A percentile compares a stretch with the other conserved stretches of the same genome.
Evolutionary conservation across 768 basidiomycete species (phyloP).

Genomic region (Termitomyces sp.): DNA sequence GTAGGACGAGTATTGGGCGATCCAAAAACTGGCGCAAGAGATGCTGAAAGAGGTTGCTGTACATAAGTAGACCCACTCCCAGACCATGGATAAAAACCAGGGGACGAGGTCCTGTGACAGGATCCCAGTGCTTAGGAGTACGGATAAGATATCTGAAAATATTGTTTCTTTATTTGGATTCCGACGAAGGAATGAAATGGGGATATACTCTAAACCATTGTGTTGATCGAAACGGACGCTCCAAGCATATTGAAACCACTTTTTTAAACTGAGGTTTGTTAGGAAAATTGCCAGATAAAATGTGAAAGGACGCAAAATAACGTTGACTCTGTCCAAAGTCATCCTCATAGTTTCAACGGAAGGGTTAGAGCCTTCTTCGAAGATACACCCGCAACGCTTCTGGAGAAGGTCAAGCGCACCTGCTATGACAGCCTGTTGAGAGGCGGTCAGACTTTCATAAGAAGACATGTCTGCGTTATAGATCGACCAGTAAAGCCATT

Average conservation of each 20-base stretch:
- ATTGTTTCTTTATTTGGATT: background rate
- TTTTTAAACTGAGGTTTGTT: slow-evolving; percentile 43
- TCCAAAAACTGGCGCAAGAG: slow-evolving; percentile 52
- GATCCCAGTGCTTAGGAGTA: slow-evolving; percentile 62
- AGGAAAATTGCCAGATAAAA: slow-evolving; percentile 52
- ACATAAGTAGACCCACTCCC: slow-evolving; percentile 76
- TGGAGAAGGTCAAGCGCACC: slow-evolving; percentile 60
- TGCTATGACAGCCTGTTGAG: slow-evolving; percentile 47
- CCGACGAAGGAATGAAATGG: background rate
- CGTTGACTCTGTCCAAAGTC: slow-evolving; percentile 72
- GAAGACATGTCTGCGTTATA: slow-evolving; percentile 63
- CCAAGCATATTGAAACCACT: slow-evolving; percentile 37
- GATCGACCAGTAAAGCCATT: slow-evolving; percentile 84
- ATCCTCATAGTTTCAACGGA: slow-evolving; percentile 53
- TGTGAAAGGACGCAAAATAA: slow-evolving; percentile 61
- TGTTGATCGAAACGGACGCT: slow-evolving; percentile 39
- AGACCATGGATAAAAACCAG: slow-evolving; percentile 87
- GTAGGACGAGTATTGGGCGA: slow-evolving; percentile 65
- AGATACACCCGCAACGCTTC: slow-evolving; percentile 60
- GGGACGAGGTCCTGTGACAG: slow-evolving; percentile 53
- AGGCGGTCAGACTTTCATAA: slow-evolving; percentile 37
- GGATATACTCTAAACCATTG: slow-evolving; percentile 65
- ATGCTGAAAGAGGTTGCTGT: slow-evolving; percentile 53
- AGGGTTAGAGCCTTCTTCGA: slow-evolving; percentile 58
- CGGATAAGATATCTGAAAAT: slow-evolving; percentile 64